These are phyloP conservation scores for Stevia rebaudiana DNA, from an alignment of 140 eudicot genomes.

Conservation along the genomic window DNA sequence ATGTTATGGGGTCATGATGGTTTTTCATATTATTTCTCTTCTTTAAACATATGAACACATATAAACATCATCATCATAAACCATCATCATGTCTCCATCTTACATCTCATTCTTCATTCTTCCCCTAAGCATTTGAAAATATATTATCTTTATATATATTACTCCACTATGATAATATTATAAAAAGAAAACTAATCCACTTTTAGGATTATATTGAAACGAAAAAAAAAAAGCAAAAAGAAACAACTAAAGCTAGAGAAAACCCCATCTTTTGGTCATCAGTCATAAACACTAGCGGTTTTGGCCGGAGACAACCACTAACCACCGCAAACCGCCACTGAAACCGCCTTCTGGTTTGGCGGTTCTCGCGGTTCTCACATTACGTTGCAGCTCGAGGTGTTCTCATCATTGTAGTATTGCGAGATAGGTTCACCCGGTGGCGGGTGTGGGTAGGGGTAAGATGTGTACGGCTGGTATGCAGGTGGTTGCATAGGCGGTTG, in stretches of 20 bases:
- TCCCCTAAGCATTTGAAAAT: slow-evolving; percentile 37
- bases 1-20: not conserved
- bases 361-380: slow-evolving; percentile 42
- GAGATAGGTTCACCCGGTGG: slow-evolving; percentile 51
- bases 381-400: slow-evolving; percentile 68
- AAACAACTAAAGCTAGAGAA: slow-evolving; percentile 39
- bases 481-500: slow-evolving; percentile 62
- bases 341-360: not conserved
- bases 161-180: slow-evolving; percentile 43
- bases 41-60: slow-evolving; percentile 34
- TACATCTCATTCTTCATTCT: slow-evolving; percentile 26
- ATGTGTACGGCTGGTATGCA: slow-evolving; percentile 35
- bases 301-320: not conserved
- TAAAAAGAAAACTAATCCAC: slow-evolving; percentile 27
- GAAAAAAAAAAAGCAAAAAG: slow-evolving; percentile 6
- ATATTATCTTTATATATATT: slow-evolving; percentile 46
- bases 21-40: slow-evolving; percentile 22
- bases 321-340: slow-evolving; percentile 21
- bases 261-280: slow-evolving; percentile 33
- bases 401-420: slow-evolving; percentile 64
- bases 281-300: slow-evolving; percentile 23
- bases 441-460: slow-evolving; percentile 51
- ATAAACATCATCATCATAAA: slow-evolving; percentile 29
- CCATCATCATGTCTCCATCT: slow-evolving; percentile 21
- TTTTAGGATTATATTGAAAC: slow-evolving; percentile 39